phyloP scores from a whole-genome alignment of 306 rosid genomes.

The Clitoria ternatea region DNA sequence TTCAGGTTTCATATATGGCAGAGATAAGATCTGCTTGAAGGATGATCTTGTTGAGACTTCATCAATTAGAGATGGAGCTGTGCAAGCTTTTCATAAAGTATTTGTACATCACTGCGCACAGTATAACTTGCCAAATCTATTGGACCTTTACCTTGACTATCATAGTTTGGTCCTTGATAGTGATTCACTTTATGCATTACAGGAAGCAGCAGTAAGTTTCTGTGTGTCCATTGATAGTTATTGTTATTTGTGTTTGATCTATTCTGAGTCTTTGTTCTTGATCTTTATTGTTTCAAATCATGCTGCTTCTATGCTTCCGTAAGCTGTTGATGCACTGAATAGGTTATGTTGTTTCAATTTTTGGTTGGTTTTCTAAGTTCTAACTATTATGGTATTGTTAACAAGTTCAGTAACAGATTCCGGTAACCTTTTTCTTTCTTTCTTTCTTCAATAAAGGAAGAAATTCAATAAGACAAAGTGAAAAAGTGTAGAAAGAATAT shows the following conservation, averaged over 20 bases:
- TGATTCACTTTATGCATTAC: constrained; percentile 59
- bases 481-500: background rate
- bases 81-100: constrained; percentile 68
- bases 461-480: background rate
- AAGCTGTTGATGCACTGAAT: constrained; percentile 20
- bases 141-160: constrained; percentile 85
- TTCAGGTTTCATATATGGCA: constrained; percentile 62
- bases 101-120: constrained; percentile 67
- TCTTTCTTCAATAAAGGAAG: background rate
- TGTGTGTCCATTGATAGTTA: constrained; percentile 21
- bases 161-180: constrained; percentile 55
- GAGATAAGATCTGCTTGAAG: constrained; percentile 25
- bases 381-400: background rate
- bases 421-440: background rate
- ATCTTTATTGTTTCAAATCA: constrained; percentile 18
- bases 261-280: constrained; percentile 23
- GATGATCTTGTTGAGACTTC: constrained; percentile 49
- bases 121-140: constrained; percentile 74
- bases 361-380: constrained; percentile 3
- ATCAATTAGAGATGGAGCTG: constrained; percentile 34
- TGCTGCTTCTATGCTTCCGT: constrained; percentile 2
- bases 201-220: constrained; percentile 84
- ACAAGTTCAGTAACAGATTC: background rate
- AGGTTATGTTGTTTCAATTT: background rate
- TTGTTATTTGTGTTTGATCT: constrained; percentile 25